Conservation (phyloP, 306 rosid species). For the Medicago lupulina region DNA sequence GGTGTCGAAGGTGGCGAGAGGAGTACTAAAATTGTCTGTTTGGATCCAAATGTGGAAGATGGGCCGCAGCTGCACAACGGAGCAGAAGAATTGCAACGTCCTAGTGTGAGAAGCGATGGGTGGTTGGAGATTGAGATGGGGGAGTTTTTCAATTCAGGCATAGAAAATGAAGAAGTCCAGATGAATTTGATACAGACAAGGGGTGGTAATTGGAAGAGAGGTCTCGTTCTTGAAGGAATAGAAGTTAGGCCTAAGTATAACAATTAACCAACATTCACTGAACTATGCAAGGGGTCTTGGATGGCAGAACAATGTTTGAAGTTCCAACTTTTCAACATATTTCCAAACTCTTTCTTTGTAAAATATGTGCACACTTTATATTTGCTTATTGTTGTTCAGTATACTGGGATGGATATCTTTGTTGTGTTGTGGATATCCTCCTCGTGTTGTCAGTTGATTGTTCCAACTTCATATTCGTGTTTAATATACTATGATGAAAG, state of each 20-base stretch:
- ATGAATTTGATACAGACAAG: constrained; percentile 48
- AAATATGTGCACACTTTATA: background rate
- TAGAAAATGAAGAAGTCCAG: constrained; percentile 53
- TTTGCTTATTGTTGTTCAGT: background rate
- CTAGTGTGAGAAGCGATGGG: constrained; percentile 56
- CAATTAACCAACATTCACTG: constrained; percentile 16
- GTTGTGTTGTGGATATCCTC: background rate
- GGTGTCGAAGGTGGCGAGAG: constrained; percentile 27
- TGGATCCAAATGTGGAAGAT: constrained; percentile 12
- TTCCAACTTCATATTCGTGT: background rate
- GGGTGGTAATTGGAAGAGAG: constrained; percentile 59
- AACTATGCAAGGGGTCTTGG: constrained; percentile 1
- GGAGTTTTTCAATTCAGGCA: constrained; percentile 57
- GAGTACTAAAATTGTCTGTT: constrained; percentile 37
- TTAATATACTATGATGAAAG: too few species aligned
- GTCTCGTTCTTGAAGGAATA: constrained; percentile 71
- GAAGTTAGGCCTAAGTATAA: constrained; percentile 63
- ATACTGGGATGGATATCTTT: background rate
- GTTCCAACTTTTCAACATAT: constrained; percentile 8
- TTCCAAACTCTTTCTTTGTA: constrained; percentile 17
- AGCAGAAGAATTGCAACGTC: constrained; percentile 17
- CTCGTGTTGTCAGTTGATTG: background rate
- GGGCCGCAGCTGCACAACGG: background rate
- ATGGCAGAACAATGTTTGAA: constrained; percentile 4
- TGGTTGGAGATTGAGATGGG: constrained; percentile 82